Percentiles rank a stretch among this genome's conserved stretches.
Evolutionary conservation across 805 yeast species (phyloP).

Genomic region (Nakazawaea molendinolei): DNA sequence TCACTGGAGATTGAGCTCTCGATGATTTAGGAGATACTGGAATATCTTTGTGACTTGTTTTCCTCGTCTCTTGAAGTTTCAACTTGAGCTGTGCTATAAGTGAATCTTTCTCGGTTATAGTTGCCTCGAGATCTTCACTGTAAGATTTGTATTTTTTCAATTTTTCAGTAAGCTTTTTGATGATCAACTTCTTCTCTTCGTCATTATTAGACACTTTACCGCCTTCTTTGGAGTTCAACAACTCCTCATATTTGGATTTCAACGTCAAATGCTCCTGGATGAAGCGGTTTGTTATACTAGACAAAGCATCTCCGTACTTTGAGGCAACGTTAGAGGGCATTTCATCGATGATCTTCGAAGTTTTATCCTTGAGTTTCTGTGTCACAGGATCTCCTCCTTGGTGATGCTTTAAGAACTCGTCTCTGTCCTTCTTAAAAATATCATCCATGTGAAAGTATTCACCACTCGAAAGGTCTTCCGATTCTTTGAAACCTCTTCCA

Average conservation of each 20-base stretch:
- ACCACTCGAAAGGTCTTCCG: constrained; percentile 7
- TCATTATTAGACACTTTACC: too few relatives aligned
- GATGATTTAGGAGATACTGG: too few relatives aligned
- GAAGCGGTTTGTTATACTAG: constrained; percentile 1
- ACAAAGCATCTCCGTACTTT: constrained; percentile 9
- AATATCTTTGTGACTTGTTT: too few relatives aligned
- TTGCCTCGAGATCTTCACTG: background rate
- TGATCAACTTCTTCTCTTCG: constrained; percentile 1
- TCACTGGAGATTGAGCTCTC: too few relatives aligned
- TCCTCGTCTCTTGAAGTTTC: background rate
- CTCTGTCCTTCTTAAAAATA: constrained; percentile 10
- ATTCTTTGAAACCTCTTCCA: constrained; percentile 3
- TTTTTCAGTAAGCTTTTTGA: constrained; percentile 7
- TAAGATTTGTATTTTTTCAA: constrained; percentile 5
- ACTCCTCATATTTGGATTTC: constrained; percentile 7
- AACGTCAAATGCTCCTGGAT: constrained; percentile 8
- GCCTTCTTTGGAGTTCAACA: background rate
- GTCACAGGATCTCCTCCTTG: constrained; percentile 5
- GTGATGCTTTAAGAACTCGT: background rate
- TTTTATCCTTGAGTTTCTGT: constrained; percentile 1
- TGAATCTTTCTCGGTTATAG: background rate
- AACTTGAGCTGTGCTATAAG: background rate
- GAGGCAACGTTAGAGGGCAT: constrained; percentile 9
- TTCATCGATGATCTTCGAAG: constrained; percentile 10
- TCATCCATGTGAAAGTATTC: constrained; percentile 10